These are phyloP conservation scores for Talaromyces sp. DNA, from an alignment of 2,329 filamentous ascomycete species.

Conservation along the genomic window DNA sequence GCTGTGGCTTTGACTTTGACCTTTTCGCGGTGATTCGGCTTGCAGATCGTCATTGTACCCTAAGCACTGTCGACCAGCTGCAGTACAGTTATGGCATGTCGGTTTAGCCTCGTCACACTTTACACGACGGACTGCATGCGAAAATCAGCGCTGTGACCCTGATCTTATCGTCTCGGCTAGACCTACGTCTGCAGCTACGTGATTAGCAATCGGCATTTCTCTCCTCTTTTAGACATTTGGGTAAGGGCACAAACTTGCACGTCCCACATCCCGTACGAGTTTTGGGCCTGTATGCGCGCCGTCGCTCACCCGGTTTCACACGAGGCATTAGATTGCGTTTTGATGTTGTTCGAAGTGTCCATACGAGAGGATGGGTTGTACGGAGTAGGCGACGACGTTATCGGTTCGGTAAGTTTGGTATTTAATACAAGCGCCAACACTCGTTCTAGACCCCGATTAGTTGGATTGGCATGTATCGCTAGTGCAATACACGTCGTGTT, in stretches of 20 bases:
- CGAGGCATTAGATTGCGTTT: slow-evolving; percentile 1
- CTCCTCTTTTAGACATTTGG: no score
- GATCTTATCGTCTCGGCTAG: background rate
- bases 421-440: background rate
- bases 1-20: background rate
- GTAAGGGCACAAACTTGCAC: slow-evolving; percentile 10
- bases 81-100: background rate
- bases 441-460: background rate
- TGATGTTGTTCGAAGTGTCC: background rate
- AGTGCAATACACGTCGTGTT: background rate
- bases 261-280: slow-evolving; percentile 12
- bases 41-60: background rate
- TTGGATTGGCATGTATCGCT: background rate
- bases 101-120: slow-evolving; percentile 12
- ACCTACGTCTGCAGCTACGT: background rate
- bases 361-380: background rate
- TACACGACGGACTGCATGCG: slow-evolving; percentile 1
- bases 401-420: background rate
- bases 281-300: slow-evolving; percentile 9
- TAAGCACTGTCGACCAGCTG: background rate
- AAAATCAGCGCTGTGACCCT: background rate
- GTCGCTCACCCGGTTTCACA: slow-evolving; percentile 12
- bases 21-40: background rate
- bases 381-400: background rate
- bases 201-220: background rate